Conservation (phyloP, 148 eudicot genomes). For the Hydrangea macrophylla region DNA sequence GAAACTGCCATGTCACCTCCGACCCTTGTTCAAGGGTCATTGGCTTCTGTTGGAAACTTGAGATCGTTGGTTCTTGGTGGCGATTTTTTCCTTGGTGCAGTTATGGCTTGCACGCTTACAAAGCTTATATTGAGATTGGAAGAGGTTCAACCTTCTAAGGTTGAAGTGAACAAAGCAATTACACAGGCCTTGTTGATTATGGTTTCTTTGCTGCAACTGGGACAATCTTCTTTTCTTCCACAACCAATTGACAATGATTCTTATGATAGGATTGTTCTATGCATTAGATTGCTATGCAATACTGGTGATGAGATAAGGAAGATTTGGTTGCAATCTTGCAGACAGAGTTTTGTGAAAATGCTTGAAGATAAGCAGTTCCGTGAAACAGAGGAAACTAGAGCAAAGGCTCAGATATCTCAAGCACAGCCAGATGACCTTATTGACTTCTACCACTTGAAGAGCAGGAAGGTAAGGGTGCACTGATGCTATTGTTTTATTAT, state of each 20-base stretch:
- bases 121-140: conserved; percentile 80
- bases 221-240: conserved; percentile 83
- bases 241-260: conserved; percentile 94
- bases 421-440: conserved; percentile 97
- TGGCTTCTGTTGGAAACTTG: conserved; percentile 65
- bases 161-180: conserved; percentile 76
- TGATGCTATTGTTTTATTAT: background rate
- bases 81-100: conserved; percentile 93
- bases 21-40: conserved; percentile 68
- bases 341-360: conserved; percentile 88
- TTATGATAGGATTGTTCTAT: conserved; percentile 74
- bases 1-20: conserved; percentile 85
- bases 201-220: conserved; percentile 86
- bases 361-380: conserved; percentile 89
- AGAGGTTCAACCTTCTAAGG: conserved; percentile 86
- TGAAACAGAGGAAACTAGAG: conserved; percentile 89
- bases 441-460: conserved; percentile 94
- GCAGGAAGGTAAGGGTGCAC: conserved; percentile 68
- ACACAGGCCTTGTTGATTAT: conserved; percentile 55
- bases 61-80: conserved; percentile 84
- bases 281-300: conserved; percentile 75
- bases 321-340: conserved; percentile 87
- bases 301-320: conserved; percentile 67
- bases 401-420: conserved; percentile 77
- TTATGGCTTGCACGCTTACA: conserved; percentile 74